Evolutionary conservation across 108 stramenopile species (phyloP).

Genomic region (Fragilariopsis cylindrus): DNA sequence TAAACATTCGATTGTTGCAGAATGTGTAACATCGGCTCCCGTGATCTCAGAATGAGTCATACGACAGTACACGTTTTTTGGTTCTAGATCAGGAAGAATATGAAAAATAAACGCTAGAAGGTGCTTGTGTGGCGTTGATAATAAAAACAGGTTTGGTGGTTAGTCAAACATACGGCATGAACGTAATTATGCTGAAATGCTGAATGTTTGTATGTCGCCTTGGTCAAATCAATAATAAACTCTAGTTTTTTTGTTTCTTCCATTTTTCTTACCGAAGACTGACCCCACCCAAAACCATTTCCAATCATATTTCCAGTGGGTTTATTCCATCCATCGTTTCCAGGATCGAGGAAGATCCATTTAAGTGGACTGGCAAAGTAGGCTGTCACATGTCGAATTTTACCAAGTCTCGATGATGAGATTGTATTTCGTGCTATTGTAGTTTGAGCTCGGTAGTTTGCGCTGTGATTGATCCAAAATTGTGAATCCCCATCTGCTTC

Average conservation of each 20-base stretch:
- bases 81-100: conserved; percentile 43
- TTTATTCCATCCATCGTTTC: conserved; percentile 46
- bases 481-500: conserved; percentile 17
- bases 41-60: conserved; percentile 55
- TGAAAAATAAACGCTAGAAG: conserved; percentile 66
- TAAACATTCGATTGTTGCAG: conserved; percentile 58
- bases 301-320: conserved; percentile 59
- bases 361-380: conserved; percentile 58
- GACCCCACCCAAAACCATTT: conserved; percentile 81
- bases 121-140: conserved; percentile 26
- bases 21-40: conserved; percentile 67
- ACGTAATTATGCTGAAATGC: no score
- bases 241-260: no score
- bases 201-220: no score
- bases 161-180: no score
- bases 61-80: conserved; percentile 45
- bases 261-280: conserved; percentile 24
- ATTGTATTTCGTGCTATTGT: conserved; percentile 48
- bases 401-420: conserved; percentile 38
- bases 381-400: conserved; percentile 47
- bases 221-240: no score
- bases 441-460: conserved; percentile 68
- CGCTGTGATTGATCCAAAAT: conserved; percentile 71
- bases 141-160: no score
- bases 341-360: conserved; percentile 53